Base-by-base conservation (phyloP, 768 basidiomycete genomes). In the Lactifluus volemus region DNA sequence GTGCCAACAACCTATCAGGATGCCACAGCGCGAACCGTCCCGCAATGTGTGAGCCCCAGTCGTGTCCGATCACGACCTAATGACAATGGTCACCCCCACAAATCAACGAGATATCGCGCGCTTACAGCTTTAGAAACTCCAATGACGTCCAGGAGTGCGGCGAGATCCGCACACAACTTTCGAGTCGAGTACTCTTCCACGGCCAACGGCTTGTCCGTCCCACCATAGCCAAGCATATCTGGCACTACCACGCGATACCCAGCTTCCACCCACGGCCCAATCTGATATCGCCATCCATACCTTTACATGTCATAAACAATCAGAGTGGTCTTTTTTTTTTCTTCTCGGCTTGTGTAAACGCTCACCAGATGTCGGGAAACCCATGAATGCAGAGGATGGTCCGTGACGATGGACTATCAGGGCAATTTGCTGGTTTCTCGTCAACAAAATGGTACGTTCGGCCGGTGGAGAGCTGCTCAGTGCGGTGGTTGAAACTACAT, bases 331-430 rank as follows among this genome's bases (percentile, higher is more conserved):
- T 39, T 39, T 39, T 14, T 39, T 32, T 53, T 41, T 53, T 2
- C 14, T 17, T 49, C 25, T 30, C 2, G 5, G 29, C n/a, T 3
- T 21, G 12, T 17, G 1, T 17, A 38, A 25, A n/a, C 12, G 39
- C 65, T 21, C 60, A 77, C 78, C 77, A 79, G 38, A 76, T 70
- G 68, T 92, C 90, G 14, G 90, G 89, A 69, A 92, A 91, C 1
- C 90, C 89, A 68, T 92, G 90, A 17, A 91, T 63, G 68, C 85
- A 86, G n/a, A 91, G 76, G 7, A 92, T 63, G 2, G 88, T 84
- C 1, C 74, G 73, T 7, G 73, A 67, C 36, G 73, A 67, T 34
- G 73, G 68, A 14, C 75, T 71, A 63, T 78, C 71, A 44, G 25
- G 45, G 63, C 78, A 76, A 47, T 71, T 61, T 15, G 58, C 63